Evolutionary conservation across 2,329 filamentous ascomycete genomes (phyloP).

Genomic region (Fusarium begoniae): DNA sequence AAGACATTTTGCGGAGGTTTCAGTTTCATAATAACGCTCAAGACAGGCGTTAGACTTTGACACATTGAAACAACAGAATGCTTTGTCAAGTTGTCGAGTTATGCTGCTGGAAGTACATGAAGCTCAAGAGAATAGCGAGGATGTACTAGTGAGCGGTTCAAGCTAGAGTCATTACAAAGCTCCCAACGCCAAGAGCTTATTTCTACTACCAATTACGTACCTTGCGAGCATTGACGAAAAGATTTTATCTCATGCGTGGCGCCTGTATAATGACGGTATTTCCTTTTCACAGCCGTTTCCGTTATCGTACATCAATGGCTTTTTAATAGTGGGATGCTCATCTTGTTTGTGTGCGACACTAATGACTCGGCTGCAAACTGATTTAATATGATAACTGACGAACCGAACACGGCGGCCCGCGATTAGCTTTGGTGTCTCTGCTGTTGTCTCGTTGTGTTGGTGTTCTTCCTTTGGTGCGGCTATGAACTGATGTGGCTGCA

Average conservation of each 20-base stretch:
- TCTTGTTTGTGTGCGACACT: background rate
- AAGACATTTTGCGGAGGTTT: background rate
- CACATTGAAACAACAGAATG: background rate
- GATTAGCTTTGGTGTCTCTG: background rate
- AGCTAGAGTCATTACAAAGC: background rate
- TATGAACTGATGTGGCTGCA: constrained; percentile 2
- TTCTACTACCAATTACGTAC: background rate
- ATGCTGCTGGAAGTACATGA: background rate
- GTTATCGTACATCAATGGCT: background rate
- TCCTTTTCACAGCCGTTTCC: background rate
- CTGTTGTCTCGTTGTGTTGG: background rate
- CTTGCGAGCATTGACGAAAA: background rate
- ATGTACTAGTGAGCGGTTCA: background rate
- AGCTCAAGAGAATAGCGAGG: background rate
- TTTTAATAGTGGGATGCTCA: background rate
- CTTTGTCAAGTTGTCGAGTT: background rate
- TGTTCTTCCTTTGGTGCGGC: background rate
- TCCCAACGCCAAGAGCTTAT: background rate
- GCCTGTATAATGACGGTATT: background rate
- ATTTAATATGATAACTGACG: background rate
- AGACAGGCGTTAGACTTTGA: background rate
- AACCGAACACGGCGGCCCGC: background rate
- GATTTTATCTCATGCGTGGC: background rate
- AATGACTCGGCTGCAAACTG: background rate
- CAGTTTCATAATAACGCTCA: background rate